Evolutionary conservation across 805 yeast species (phyloP), one percentile per base, ranked within the genome.

Genomic region (Suhomyces sp.): DNA sequence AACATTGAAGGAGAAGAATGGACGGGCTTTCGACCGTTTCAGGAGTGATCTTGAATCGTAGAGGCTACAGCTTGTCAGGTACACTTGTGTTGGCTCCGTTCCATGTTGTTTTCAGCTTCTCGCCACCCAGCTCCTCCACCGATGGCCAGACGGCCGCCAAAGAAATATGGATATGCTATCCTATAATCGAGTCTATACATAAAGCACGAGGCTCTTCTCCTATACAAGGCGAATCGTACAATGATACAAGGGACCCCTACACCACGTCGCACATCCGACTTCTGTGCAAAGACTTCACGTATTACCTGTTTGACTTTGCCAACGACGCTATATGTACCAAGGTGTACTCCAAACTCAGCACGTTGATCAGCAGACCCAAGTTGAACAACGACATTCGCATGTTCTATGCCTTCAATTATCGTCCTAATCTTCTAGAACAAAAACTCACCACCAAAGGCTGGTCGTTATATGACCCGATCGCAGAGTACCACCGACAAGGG

Each of bases 81-180:
- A 65, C 67, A n/a, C 64, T 75, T n/a, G 55, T 70, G 6, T 61
- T 75, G 35, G 68, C 76, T 3, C 63, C 68, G 2, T 64, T 59
- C 54, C 80, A 75, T 57, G 64, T 74, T 53, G 77, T 75, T 7
- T 75, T 75, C 57, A 67, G 71, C 33, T 75, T 72, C 52, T 33
- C 47, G 22, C 60, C 61, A 22, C 48, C 50, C 24, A 53, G 46
- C 38, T 41, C 49, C 33, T 19, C 29, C 33, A n/a, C 44, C 13
- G 35, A 23, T 9, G 45, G 8, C 47, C 31, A 7, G 23, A 19
- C 27, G 8, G n/a, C 33, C 8, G 22, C 35, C 27, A 74, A 84
- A 53, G 98, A 94, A 67, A 81, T 90, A 29, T 94, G 98, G 99
- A 79, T 90, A 29, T 87, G 96, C 54, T 93, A 90, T 68, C 97